Conservation (phyloP, 768 basidiomycete genomes). For the Clavulina sp. region DNA sequence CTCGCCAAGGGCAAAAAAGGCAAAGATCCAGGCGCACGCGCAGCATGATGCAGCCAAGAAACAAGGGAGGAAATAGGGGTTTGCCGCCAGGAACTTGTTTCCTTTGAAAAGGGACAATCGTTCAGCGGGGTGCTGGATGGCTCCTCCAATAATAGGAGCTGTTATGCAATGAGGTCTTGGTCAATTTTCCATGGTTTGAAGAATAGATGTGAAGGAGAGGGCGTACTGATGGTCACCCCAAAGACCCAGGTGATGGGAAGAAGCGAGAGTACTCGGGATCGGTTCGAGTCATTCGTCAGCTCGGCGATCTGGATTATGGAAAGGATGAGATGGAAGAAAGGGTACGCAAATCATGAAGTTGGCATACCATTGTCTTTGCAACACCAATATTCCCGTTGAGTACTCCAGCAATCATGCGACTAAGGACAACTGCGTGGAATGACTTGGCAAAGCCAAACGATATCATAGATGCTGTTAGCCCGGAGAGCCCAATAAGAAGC, state of each 20-base stretch:
- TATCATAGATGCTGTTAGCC: conserved; percentile 11
- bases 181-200: neutral
- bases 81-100: conserved; percentile 3
- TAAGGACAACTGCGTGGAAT: conserved; percentile 9
- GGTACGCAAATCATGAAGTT: no score
- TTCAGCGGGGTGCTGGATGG: conserved; percentile 8
- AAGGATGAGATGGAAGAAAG: no score
- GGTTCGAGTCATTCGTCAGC: conserved; percentile 10
- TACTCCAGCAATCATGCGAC: conserved; percentile 7
- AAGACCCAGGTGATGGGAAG: conserved; percentile 8
- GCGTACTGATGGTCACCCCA: conserved; percentile 8
- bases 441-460: conserved; percentile 12
- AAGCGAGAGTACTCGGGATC: conserved; percentile 8
- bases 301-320: no score
- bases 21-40: neutral
- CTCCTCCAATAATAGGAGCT: conserved; percentile 9
- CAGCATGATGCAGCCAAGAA: conserved; percentile 1
- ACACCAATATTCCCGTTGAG: conserved; percentile 11
- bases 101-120: conserved; percentile 5
- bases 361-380: conserved; percentile 8
- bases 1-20: conserved; percentile 2
- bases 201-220: neutral
- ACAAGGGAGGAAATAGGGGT: conserved; percentile 13
- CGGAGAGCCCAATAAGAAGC: conserved; percentile 6
- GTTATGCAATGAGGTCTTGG: neutral